Conservation (phyloP, 2,329 filamentous ascomycete genomes). For the Penicillium crustosum region DNA sequence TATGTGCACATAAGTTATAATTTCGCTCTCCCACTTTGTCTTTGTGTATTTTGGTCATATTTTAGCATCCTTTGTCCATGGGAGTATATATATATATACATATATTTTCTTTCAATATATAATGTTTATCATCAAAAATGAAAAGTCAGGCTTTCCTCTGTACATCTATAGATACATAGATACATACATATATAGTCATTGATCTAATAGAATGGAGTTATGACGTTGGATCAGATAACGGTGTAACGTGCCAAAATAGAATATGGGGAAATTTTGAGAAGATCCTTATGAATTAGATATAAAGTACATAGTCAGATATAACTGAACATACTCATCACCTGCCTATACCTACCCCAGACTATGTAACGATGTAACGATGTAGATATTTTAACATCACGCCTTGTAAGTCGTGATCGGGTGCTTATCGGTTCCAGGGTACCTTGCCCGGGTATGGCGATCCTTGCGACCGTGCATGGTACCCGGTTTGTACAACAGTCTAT, state of each 20-base stretch:
- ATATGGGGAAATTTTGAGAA: not conserved
- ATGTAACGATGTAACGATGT: not conserved
- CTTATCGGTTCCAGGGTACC: constrained; percentile 4
- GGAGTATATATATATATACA: not conserved
- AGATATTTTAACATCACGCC: not conserved
- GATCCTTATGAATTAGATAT: not conserved
- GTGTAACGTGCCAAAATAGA: not conserved
- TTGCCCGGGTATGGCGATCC: constrained; percentile 1
- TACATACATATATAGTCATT: too few relatives aligned
- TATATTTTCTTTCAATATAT: not conserved
- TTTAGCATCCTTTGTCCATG: not conserved
- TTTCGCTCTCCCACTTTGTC: not conserved
- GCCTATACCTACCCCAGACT: not conserved
- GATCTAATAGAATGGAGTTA: not conserved
- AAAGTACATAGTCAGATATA: not conserved
- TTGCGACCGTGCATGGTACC: constrained; percentile 4
- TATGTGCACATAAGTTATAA: not conserved
- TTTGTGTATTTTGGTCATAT: not conserved
- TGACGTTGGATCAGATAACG: constrained; percentile 6
- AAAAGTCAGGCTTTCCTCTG: not conserved
- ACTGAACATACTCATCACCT: not conserved
- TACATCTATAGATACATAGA: too few relatives aligned
- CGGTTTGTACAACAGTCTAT: not conserved
- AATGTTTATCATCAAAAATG: not conserved
- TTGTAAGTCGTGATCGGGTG: constrained; percentile 4